phyloP scores from a whole-genome alignment of 73 alveolate genomes.

The Stentor roeselii region DNA sequence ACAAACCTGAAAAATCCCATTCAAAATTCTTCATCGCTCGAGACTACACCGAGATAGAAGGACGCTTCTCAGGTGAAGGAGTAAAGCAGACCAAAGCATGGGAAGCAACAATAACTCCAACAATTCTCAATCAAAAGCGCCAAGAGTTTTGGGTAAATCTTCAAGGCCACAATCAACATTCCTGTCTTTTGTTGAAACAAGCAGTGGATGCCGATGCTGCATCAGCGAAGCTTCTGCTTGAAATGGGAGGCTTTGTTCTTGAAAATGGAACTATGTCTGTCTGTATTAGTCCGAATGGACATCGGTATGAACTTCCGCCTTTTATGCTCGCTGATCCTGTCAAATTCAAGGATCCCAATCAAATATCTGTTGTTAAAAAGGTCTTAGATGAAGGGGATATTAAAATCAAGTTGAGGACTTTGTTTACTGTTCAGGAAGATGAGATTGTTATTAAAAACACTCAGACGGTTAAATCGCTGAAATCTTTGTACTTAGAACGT shows the following conservation, averaged over 20 bases:
- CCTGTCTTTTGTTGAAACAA: neutral
- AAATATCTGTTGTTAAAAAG: too few species aligned
- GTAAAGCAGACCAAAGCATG: neutral
- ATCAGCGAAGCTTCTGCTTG: neutral
- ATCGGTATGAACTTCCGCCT: neutral
- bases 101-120: neutral
- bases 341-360: too few species aligned
- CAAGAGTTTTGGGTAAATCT: neutral
- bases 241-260: neutral
- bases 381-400: too few species aligned
- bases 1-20: too few species aligned
- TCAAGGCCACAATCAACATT: neutral
- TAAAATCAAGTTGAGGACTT: too few species aligned
- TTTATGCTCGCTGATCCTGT: neutral
- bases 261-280: neutral
- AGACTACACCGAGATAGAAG: neutral
- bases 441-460: too few species aligned
- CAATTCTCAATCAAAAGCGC: neutral
- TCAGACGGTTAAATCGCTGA: too few species aligned
- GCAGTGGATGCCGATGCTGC: neutral
- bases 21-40: neutral
- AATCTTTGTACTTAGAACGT: too few species aligned
- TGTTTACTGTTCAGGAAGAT: too few species aligned
- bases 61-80: neutral
- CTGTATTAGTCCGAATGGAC: neutral